phyloP scores from a whole-genome alignment of 2,329 filamentous ascomycete genomes.

The Fusarium humuli region DNA sequence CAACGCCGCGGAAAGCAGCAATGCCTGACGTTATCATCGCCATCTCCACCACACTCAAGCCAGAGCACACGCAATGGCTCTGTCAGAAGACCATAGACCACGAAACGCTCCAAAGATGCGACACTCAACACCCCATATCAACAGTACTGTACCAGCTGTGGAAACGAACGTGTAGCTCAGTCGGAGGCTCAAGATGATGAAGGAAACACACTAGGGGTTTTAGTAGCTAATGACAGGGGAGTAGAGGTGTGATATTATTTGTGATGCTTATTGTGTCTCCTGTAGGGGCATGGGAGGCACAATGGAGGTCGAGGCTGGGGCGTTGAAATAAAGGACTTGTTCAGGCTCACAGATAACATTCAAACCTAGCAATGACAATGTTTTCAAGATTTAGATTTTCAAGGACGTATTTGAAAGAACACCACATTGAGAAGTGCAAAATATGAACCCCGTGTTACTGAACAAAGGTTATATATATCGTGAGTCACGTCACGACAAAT shows the following conservation, averaged over 20 bases:
- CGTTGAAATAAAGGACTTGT: too few species aligned
- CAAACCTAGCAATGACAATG: too few species aligned
- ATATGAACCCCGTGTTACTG: background rate
- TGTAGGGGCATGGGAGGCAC: too few species aligned
- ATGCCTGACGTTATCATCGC: too few species aligned
- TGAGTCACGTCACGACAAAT: background rate
- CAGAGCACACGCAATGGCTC: background rate
- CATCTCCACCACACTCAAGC: too few species aligned
- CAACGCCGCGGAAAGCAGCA: too few species aligned
- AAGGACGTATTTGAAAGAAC: too few species aligned
- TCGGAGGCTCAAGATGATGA: background rate
- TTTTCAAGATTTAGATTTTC: too few species aligned
- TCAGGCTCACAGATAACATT: too few species aligned
- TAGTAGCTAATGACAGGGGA: background rate
- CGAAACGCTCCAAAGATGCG: background rate
- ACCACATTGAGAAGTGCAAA: background rate
- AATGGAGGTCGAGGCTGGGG: too few species aligned
- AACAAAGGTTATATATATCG: background rate
- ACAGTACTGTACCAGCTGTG: background rate
- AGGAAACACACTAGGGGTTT: rapidly evolving
- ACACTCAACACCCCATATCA: background rate
- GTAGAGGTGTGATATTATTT: background rate
- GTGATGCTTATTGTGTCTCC: too few species aligned
- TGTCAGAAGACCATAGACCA: background rate
- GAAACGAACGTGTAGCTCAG: rapidly evolving